phyloP scores from a whole-genome alignment of 495 filamentous ascomycete genomes.

The Xylaria nigripes region DNA sequence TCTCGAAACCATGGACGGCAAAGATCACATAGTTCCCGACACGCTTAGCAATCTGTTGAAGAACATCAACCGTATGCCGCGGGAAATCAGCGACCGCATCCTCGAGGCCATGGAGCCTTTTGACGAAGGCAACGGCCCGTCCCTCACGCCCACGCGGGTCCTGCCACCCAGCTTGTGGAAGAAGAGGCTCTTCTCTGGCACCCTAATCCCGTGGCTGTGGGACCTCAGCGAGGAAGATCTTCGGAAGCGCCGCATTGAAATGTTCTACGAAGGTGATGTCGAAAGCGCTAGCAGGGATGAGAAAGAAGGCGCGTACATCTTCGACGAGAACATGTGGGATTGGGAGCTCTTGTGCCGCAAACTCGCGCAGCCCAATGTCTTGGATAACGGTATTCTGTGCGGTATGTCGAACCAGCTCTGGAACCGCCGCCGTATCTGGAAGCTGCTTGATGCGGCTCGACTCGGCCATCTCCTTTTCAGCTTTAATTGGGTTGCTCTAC shows the following conservation, averaged over 20 bases:
- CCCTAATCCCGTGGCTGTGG: slow-evolving; percentile 17
- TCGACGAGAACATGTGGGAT: slow-evolving; percentile 8
- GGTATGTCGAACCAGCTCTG: background rate
- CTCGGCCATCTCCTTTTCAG: slow-evolving; percentile 5
- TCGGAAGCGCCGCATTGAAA: background rate
- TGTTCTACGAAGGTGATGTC: background rate
- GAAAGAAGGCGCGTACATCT: background rate
- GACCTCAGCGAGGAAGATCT: slow-evolving; percentile 6
- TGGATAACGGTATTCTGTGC: background rate
- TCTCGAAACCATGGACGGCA: slow-evolving; percentile 1
- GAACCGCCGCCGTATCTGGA: slow-evolving; percentile 22
- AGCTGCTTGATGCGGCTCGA: slow-evolving; percentile 4
- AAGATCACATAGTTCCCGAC: background rate
- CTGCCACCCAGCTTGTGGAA: slow-evolving; percentile 11
- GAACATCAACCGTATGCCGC: background rate
- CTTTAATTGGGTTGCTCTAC: background rate
- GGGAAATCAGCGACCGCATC: slow-evolving; percentile 6
- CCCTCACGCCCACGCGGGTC: slow-evolving; percentile 9
- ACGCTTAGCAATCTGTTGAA: background rate
- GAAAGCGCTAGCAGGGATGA: background rate
- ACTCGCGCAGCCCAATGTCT: slow-evolving; percentile 8
- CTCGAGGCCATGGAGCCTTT: slow-evolving; percentile 8
- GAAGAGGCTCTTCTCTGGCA: slow-evolving; percentile 7
- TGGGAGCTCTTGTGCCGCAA: slow-evolving; percentile 22
- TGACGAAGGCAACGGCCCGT: background rate